Base-by-base conservation (phyloP, 352 stramenopile species). In the Globisporangium okanoganense region DNA sequence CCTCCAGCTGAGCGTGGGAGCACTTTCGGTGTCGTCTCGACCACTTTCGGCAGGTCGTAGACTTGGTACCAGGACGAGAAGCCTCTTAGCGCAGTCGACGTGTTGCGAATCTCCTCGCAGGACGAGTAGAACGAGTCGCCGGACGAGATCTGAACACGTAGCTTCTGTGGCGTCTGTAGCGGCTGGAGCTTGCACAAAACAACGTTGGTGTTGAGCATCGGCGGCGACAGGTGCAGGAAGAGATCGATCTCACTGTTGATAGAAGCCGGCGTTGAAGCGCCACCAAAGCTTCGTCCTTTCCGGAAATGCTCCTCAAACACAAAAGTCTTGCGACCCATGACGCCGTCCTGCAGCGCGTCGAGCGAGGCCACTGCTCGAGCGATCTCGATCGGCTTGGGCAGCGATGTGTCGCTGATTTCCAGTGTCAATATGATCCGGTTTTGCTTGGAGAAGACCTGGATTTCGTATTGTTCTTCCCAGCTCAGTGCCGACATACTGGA, bases 391-490 rank as follows among this genome's bases (percentile, higher is more conserved):
- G 74, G 58, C 18, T 73, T 72, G 0, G 65, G 54, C 1, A 74
- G 47, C 7, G 66, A 73, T 7, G 58, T 20, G 8, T 90, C 76
- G 0, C 68, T 66, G 5, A 87, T 53, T 29, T 88, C 78, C 5
- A 86, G 52, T n/a, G 68, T 78, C 5, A 88, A 24, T 0, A 90
- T 18, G 12, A 90, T 48, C 12, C 64, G 57, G 0, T 66, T 56
- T 2, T 64, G 55, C 36, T 79, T 66, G 0, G 70, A 58, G 1
- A 66, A 58, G 13, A 88, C 63, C n/a, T 70, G 70, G 14, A 90
- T 49, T 61, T 90, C 76, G 40, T 85, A 90, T 38, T 86, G 78
- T 51, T 90, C 77, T 27, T 87, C 78, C 78, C 78, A 90, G 24
- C 76, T 77, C 9, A 88, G 61, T 1, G 68, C 60, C 0, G 68